Evolutionary conservation across 371 early-diverging fungal genomes (phyloP).

Genomic region (Parasitella parasitica): DNA sequence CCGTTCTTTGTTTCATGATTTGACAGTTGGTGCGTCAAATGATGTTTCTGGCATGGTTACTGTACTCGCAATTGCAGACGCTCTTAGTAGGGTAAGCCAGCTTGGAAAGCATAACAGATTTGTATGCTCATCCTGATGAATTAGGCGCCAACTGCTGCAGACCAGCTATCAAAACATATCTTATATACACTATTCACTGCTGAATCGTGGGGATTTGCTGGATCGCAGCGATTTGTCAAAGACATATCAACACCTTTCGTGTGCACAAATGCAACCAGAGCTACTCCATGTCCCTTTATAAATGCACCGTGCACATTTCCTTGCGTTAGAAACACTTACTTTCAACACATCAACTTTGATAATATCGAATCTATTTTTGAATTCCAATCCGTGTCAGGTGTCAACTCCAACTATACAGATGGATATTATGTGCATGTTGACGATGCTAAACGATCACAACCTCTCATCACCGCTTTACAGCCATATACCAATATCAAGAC

Average conservation of each 20-base stretch:
- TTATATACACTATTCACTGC: constrained; percentile 73
- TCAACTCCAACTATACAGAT: constrained; percentile 19
- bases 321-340: constrained; percentile 61
- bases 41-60: constrained; percentile 64
- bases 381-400: constrained; percentile 46
- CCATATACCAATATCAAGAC: constrained; percentile 24
- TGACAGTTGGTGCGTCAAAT: constrained; percentile 53
- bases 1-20: constrained; percentile 66
- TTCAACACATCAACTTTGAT: constrained; percentile 62
- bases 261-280: constrained; percentile 57
- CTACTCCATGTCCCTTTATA: constrained; percentile 43
- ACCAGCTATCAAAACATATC: constrained; percentile 61
- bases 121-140: background rate
- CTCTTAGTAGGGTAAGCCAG: constrained; percentile 67
- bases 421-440: constrained; percentile 51
- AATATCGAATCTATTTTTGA: constrained; percentile 63
- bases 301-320: constrained; percentile 63
- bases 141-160: constrained; percentile 48
- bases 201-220: constrained; percentile 78
- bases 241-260: constrained; percentile 61
- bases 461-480: constrained; percentile 16
- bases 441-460: constrained; percentile 24
- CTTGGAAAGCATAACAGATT: too few relatives aligned
- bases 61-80: constrained; percentile 69
- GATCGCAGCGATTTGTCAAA: constrained; percentile 79